Evolutionary conservation across 2,329 filamentous ascomycete species (phyloP).

Genomic region (Beauveria varroae): DNA sequence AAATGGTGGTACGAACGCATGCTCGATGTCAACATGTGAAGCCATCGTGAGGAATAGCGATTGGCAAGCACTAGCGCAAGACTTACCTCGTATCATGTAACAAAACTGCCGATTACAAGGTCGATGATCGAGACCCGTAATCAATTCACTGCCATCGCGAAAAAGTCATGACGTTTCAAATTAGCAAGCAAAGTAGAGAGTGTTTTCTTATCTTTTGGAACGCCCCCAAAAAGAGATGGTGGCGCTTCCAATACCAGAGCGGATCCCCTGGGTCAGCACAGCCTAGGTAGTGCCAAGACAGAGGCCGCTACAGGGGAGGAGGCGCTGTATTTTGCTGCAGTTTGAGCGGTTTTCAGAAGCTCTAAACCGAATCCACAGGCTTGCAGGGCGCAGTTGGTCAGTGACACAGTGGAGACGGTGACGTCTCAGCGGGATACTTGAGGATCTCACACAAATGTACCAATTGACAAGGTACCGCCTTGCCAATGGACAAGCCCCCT

Average conservation of each 20-base stretch:
- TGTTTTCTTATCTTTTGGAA: too few relatives aligned
- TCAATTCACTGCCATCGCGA: neutral
- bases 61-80: neutral
- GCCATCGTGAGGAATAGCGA: neutral
- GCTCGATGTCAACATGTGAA: neutral
- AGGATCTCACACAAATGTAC: too few relatives aligned
- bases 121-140: neutral
- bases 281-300: too few relatives aligned
- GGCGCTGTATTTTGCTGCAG: too few relatives aligned
- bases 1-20: neutral
- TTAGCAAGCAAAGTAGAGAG: too few relatives aligned
- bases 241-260: too few relatives aligned
- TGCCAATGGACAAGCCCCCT: neutral
- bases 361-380: neutral
- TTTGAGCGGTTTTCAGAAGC: neutral
- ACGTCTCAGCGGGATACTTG: too few relatives aligned
- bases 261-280: too few relatives aligned
- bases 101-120: neutral
- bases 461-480: too few relatives aligned
- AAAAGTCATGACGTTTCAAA: conserved; percentile 7
- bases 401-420: too few relatives aligned
- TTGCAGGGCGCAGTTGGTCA: neutral
- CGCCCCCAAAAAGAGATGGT: too few relatives aligned
- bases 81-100: neutral
- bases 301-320: too few relatives aligned